Percentiles rank a stretch among this genome's conserved stretches.
These are phyloP conservation scores for Xylariaceae sp. DNA, from an alignment of 2,329 filamentous ascomycete species.

Conservation along the genomic window DNA sequence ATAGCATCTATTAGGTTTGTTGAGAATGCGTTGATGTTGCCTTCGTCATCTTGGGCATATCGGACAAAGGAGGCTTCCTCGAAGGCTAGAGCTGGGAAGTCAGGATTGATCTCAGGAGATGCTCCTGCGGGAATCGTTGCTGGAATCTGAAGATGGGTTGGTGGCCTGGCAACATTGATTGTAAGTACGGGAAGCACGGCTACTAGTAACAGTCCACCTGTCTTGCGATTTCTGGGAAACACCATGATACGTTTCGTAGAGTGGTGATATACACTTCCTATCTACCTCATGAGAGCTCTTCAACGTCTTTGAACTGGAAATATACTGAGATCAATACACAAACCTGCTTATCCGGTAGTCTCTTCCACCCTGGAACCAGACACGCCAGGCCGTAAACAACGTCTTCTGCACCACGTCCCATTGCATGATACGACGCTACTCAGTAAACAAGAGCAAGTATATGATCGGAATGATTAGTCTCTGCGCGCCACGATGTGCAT, in stretches of 20 bases:
- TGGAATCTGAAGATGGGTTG: constrained; percentile 20
- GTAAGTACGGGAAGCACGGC: constrained; percentile 18
- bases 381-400: constrained; percentile 8
- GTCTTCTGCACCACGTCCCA: constrained; percentile 10
- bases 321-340: constrained; percentile 1
- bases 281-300: neutral
- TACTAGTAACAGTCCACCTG: too few relatives aligned
- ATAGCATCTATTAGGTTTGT: constrained; percentile 33
- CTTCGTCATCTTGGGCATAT: constrained; percentile 31
- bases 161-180: constrained; percentile 17
- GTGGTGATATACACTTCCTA: neutral
- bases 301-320: neutral
- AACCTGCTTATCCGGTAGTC: constrained; percentile 6
- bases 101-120: constrained; percentile 24
- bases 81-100: constrained; percentile 33
- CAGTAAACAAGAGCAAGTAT: neutral
- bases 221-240: constrained; percentile 8
- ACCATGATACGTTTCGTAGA: constrained; percentile 12
- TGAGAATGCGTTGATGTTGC: constrained; percentile 33
- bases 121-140: constrained; percentile 12
- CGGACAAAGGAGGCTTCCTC: constrained; percentile 34
- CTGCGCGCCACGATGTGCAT: too few relatives aligned
- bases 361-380: constrained; percentile 21
- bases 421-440: constrained; percentile 12
- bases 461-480: too few relatives aligned